Evolutionary conservation across 2,329 filamentous ascomycete genomes (phyloP).

Genomic region (Xylaria sp.): DNA sequence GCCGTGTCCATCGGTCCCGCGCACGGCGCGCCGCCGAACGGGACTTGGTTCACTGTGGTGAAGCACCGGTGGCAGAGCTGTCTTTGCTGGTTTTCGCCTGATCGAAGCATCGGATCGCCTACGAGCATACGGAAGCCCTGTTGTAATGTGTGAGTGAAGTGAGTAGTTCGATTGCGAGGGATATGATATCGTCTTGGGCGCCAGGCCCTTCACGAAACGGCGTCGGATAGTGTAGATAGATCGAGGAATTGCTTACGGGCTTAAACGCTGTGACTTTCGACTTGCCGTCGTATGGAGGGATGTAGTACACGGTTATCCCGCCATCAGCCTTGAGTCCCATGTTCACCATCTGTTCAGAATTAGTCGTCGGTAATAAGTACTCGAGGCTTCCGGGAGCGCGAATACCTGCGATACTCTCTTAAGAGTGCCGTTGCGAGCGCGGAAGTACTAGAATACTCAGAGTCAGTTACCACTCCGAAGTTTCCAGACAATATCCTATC

Average conservation of each 20-base stretch:
- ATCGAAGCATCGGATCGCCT: conserved; percentile 36
- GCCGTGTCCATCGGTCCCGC: conserved; percentile 23
- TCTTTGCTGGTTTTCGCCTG: conserved; percentile 29
- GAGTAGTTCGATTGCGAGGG: neutral
- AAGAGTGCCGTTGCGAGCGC: conserved; percentile 38
- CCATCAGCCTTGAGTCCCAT: conserved; percentile 36
- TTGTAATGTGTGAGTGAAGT: neutral
- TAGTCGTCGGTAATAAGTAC: neutral
- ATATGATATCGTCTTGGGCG: neutral
- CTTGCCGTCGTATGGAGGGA: conserved; percentile 35
- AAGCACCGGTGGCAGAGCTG: conserved; percentile 27
- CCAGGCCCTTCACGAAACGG: neutral
- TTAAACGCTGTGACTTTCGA: conserved; percentile 38
- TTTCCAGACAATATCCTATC: no score
- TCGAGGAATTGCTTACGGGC: conserved; percentile 30
- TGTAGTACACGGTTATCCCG: conserved; percentile 42
- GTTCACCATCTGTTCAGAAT: conserved; percentile 32
- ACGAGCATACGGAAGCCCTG: conserved; percentile 42
- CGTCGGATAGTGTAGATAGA: neutral
- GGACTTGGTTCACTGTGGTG: conserved; percentile 36
- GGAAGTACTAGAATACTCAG: no score
- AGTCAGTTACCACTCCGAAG: no score
- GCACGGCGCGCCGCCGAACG: conserved; percentile 39
- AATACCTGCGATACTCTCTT: conserved; percentile 35
- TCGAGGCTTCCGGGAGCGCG: neutral